Base-by-base conservation (phyloP, 140 eudicot species). In the Cichorium intybus region DNA sequence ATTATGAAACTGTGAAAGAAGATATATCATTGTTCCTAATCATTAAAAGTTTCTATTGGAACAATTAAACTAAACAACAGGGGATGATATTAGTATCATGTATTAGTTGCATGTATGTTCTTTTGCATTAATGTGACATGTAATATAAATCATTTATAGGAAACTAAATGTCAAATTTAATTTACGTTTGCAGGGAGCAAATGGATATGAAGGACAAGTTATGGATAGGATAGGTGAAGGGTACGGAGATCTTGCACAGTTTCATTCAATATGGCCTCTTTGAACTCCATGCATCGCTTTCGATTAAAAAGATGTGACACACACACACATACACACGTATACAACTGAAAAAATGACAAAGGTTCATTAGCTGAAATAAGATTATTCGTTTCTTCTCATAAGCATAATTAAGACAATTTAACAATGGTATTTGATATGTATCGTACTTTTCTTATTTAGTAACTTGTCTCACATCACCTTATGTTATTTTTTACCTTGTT, bases 201-300 rank as follows among this genome's bases (percentile, higher is more conserved):
- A 64, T 75, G 84, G 88, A 66, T 77, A 78, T 87, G 96, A 85
- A 73, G 71, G 81, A 20, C 82, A 79, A 73, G 82, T 60, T 61
- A 76, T 79, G 81, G 90, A 80, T 73, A 84, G 79, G 78, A 72
- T 84, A 77, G 78, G 56, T 45, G 95, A 82, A 77, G 77, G 84
- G 39, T 84, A 86, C 81, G 97, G 86, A 79, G 92, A 81, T 43
- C 76, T 72, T 76, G 84, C 85, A 52, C 88, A 80, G 59, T 70
- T 77, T 71, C 89, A 89, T 64, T 53, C 95, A 37, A 48, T 85
- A 64, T 86, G 87, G 89, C 92, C 92, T 34, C 77, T 89, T 70
- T 86, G 66, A 84, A 56, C 22, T 8, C 41, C n/a, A 47, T 46
- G 4, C 20, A 64, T 23, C 9, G 31, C 23, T 46, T 56, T 9